Evolutionary conservation across 345 rosid species (phyloP), one percentile per base, ranked within the genome.

Genomic region (Isatis tinctoria): DNA sequence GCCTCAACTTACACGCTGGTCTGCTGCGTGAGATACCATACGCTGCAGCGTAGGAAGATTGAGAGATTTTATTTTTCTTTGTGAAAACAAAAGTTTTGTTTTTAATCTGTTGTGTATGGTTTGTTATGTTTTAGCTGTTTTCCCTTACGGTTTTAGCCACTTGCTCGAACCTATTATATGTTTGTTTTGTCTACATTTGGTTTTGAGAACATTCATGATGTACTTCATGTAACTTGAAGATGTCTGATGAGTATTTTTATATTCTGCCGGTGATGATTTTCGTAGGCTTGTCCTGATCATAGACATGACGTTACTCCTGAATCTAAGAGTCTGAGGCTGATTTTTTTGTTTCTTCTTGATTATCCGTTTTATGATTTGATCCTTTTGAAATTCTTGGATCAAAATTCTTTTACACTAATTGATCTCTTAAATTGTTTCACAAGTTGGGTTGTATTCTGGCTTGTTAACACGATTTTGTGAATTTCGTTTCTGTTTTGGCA

Each of bases 201-300:
- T 8, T 9, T 9, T 11, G 1, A 37, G 14, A 37, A 11, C 24
- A 37, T 14, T 37, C 41, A 3, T 37, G 41, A 37, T 37, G 14
- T 10, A 10, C 41, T 37, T 8, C 10, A 8, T 35, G 11, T 37
- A 3, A 36, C 0, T 36, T 40, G 2, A 3, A 3, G 44, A 12
- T 17, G 6, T 12, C 5, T 12, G 4, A 3, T 16, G 17, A 12
- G 10, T 6, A 5, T 5, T 63, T 4, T 3, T 69, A 1, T 8
- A 5, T 36, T 37, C 8, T 47, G 82, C 79, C 82, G 17, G 12
- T 76, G 83, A 81, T 78, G 82, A 83, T 61, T 73, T 68, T 78
- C 40, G 82, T 85, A 78, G 83, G 82, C 87, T 82, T 82, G 82
- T 82, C 69, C 75, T 75, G 76, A 79, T 36, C 52, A 52, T 20